These are phyloP conservation scores for Cystoisospora suis DNA, from an alignment of 169 alveolate species.

Conservation along the genomic window DNA sequence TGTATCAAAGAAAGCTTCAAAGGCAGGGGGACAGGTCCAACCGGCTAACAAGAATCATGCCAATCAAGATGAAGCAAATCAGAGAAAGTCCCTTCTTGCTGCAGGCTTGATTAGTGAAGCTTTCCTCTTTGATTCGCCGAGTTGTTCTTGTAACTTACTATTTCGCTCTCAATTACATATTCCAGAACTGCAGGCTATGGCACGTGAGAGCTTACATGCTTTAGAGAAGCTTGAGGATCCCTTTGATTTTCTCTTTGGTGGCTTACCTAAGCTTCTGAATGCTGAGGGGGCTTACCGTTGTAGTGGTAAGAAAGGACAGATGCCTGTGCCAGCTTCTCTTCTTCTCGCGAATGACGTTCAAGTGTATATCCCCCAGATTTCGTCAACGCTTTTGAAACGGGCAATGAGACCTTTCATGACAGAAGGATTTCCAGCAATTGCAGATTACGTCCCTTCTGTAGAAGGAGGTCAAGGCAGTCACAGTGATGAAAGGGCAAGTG, in stretches of 20 bases:
- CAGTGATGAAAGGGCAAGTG: no score
- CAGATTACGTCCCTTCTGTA: no score
- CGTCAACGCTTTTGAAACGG: neutral
- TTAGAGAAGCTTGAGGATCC: conserved; percentile 55
- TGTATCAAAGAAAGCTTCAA: neutral
- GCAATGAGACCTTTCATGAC: no score
- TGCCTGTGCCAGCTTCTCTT: neutral
- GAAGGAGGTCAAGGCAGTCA: no score
- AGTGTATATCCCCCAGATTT: neutral
- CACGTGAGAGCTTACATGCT: conserved; percentile 54
- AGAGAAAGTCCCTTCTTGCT: no score
- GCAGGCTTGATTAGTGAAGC: conserved; percentile 56
- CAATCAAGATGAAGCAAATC: no score
- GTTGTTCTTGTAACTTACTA: conserved; percentile 40
- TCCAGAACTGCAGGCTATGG: conserved; percentile 64
- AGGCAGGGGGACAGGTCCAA: neutral
- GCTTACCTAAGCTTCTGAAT: no score
- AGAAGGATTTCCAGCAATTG: no score
- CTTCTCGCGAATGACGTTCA: neutral
- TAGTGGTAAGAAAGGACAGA: no score
- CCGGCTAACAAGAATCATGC: no score
- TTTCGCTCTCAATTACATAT: conserved; percentile 60
- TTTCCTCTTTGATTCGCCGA: conserved; percentile 50
- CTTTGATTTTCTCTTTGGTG: conserved; percentile 41
- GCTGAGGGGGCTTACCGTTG: no score